Conservation (phyloP, 495 filamentous ascomycete genomes). For the Penicillium paxilli region DNA sequence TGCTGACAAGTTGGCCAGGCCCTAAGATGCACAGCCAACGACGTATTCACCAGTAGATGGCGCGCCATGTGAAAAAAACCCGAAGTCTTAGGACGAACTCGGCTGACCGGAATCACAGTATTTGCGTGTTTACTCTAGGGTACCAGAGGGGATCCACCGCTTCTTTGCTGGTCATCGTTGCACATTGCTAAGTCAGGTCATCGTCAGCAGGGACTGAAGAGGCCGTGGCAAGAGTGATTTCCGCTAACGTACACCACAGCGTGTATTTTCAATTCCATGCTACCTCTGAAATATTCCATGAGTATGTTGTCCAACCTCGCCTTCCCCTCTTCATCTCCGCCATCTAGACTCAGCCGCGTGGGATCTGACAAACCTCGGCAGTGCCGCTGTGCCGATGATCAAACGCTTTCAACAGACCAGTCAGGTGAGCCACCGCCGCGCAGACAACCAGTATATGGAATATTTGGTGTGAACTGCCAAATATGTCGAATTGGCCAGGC, state of each 20-base stretch:
- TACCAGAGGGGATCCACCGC: constrained; percentile 13
- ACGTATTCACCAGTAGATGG: constrained; percentile 1
- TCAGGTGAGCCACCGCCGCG: constrained; percentile 57
- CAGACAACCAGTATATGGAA: constrained; percentile 66
- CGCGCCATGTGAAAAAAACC: constrained; percentile 23
- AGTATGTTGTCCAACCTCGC: constrained; percentile 28
- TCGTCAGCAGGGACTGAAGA: constrained; percentile 23
- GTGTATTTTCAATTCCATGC: constrained; percentile 25
- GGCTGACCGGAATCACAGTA: constrained; percentile 20
- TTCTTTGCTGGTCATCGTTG: constrained; percentile 25
- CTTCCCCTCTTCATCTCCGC: constrained; percentile 2
- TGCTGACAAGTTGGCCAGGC: constrained; percentile 13
- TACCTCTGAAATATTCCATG: constrained; percentile 24
- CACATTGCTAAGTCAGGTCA: constrained; percentile 23
- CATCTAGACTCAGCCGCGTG: constrained; percentile 24
- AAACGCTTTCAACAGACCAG: constrained; percentile 57
- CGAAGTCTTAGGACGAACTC: constrained; percentile 5
- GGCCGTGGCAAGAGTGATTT: constrained; percentile 2
- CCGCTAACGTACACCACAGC: constrained; percentile 13
- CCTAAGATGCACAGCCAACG: constrained; percentile 14
- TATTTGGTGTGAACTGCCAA: constrained; percentile 63
- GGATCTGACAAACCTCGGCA: constrained; percentile 39
- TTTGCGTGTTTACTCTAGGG: neutral
- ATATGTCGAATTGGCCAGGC: constrained; percentile 59
- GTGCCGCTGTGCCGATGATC: constrained; percentile 53